A percentile compares a stretch with the other conserved stretches of the same genome.
Evolutionary conservation across 176 grass and related monocot genomes (phyloP).

Genomic region (Bonia amplexicaulis): DNA sequence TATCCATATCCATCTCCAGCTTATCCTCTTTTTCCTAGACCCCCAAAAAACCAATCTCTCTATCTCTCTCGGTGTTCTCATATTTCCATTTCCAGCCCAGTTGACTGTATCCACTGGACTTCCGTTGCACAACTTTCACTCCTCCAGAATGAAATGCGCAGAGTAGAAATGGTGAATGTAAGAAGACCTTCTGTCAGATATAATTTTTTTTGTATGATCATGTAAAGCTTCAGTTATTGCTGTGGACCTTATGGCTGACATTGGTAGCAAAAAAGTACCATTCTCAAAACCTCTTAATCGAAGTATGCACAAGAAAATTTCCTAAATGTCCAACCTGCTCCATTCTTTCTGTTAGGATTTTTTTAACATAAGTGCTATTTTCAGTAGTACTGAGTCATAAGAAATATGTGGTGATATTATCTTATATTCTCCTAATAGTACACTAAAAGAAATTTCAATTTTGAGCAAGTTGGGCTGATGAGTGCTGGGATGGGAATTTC

Average conservation of each 20-base stretch:
- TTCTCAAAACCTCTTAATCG: background rate
- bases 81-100: slow-evolving; percentile 65
- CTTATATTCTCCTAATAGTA: background rate
- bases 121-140: slow-evolving; percentile 89
- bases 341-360: too few relatives aligned
- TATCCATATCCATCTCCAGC: too few relatives aligned
- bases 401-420: background rate
- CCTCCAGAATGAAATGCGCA: slow-evolving; percentile 81
- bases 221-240: background rate
- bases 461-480: slow-evolving; percentile 78
- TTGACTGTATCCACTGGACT: slow-evolving; percentile 98
- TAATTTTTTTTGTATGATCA: background rate
- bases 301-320: background rate
- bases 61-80: too few relatives aligned
- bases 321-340: background rate
- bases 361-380: background rate
- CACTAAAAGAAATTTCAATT: background rate
- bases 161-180: slow-evolving; percentile 88
- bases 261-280: background rate
- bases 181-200: background rate
- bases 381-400: too few relatives aligned
- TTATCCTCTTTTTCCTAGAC: too few relatives aligned
- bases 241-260: background rate
- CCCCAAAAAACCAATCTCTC: too few relatives aligned
- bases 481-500: slow-evolving; percentile 62